phyloP scores from a whole-genome alignment of 768 basidiomycete genomes.

The Leccinum arenicola region DNA sequence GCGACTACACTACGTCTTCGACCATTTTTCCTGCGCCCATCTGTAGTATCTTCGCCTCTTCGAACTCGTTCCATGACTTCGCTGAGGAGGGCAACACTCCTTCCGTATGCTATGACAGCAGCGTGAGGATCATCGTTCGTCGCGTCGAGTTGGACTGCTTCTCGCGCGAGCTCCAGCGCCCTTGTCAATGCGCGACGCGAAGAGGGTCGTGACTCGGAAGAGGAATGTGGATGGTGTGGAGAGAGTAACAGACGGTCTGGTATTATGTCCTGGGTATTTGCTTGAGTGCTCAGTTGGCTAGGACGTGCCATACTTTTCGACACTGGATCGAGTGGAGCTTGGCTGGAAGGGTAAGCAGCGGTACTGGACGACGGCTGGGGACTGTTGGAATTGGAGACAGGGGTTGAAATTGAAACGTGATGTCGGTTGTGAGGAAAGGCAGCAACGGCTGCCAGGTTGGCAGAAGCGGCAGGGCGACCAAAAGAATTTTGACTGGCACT shows the following conservation, averaged over 20 bases:
- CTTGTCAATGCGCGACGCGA: conserved; percentile 83
- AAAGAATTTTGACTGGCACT: conserved; percentile 31
- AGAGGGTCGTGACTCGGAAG: conserved; percentile 56
- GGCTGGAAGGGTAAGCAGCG: conserved; percentile 33
- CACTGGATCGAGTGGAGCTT: conserved; percentile 56
- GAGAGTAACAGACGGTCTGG: conserved; percentile 45
- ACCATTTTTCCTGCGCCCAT: conserved; percentile 55
- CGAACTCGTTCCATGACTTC: conserved; percentile 93
- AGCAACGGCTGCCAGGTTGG: conserved; percentile 56
- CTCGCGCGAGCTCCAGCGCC: conserved; percentile 83
- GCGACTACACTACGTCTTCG: conserved; percentile 81
- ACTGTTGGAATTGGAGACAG: conserved; percentile 27
- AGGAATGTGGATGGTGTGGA: conserved; percentile 40
- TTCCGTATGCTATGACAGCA: conserved; percentile 85
- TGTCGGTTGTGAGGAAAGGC: conserved; percentile 57
- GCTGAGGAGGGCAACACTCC: conserved; percentile 80
- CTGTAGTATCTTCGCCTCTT: conserved; percentile 78
- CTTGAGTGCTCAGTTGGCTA: conserved; percentile 17
- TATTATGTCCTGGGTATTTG: conserved; percentile 37
- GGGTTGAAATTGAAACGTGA: conserved; percentile 27
- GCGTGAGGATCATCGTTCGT: conserved; percentile 86
- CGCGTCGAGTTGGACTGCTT: conserved; percentile 85
- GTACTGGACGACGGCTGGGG: conserved; percentile 23
- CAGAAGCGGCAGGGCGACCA: conserved; percentile 39
- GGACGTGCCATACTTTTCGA: conserved; percentile 48